phyloP scores from a whole-genome alignment of 441 rosid species.

The California macrophylla region DNA sequence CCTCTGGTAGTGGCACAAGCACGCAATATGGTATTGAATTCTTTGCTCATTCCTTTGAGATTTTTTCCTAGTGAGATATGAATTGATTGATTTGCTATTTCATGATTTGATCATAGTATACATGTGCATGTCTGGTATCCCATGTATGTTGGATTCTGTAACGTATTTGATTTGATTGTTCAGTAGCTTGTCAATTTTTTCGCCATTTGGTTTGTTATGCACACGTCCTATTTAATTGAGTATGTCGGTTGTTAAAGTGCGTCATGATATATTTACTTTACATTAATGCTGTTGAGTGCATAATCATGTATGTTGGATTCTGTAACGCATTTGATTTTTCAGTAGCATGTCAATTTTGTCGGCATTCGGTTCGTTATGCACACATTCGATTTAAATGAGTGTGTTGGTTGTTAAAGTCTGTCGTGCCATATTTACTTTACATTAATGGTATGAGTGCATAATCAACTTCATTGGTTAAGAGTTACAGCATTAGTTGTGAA shows the following conservation, averaged over 20 bases:
- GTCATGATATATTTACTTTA: neutral
- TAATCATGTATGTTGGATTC: no score
- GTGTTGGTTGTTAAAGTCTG: neutral
- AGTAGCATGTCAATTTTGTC: neutral
- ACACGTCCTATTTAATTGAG: slow-evolving; percentile 5
- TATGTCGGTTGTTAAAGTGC: neutral
- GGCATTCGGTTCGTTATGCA: neutral
- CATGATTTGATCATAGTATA: neutral
- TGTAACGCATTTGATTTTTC: no score
- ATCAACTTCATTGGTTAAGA: slow-evolving; percentile 5
- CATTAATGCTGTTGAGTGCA: neutral
- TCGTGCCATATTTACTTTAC: neutral
- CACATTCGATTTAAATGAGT: slow-evolving; percentile 3
- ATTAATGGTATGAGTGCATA: neutral
- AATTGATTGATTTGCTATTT: slow-evolving; percentile 10
- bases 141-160: neutral
- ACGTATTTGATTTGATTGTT: neutral
- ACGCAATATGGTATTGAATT: neutral
- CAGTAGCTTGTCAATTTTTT: neutral
- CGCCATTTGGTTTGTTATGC: neutral
- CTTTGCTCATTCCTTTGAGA: neutral
- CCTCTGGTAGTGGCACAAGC: slow-evolving; percentile 1
- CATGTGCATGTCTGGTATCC: neutral
- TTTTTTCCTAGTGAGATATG: slow-evolving; percentile 4
- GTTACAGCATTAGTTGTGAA: neutral